Evolutionary conservation across 768 basidiomycete species (phyloP), one percentile per base, ranked within the genome.

Genomic region (Boletus eberwhitei): DNA sequence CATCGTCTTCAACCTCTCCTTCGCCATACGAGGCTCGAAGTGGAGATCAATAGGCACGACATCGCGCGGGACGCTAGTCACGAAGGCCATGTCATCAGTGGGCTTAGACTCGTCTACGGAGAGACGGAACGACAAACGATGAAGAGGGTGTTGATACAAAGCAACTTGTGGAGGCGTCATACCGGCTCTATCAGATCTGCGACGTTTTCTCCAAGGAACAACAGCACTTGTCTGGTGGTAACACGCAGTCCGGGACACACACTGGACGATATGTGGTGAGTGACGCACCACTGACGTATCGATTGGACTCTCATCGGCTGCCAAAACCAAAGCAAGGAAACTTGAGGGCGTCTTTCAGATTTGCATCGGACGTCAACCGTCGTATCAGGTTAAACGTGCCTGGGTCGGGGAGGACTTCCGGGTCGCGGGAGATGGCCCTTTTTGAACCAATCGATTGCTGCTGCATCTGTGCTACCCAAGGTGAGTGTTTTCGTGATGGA

Each of bases 221-320:
- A 38, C 13, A 19, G 13, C 0, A 66, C 69, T 62, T 57, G 73
- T 77, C 71, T 71, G n/a, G 34, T 39, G 8, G 57, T 83, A 42
- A 86, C 75, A 4, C 84, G 76, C 58, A 81, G 79, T 2, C 83
- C 84, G 0, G 83, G 84, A 55, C 84, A 87, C 3, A 85, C 75
- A 14, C 83, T 79, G 19, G 22, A 53, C 12, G 22, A 16, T 19
- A 17, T 5, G 2, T 16, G 12, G 35, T 65, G 21, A 59, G n/a
- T 13, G 8, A 29, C n/a, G 38, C 43, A 41, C 9, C 8, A 4
- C 38, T 6, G 4, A 2, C 16, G 16, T 12, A 14, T 16, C 38
- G 34, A 19, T 14, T 29, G n/a, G 5, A 29, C 1, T 9, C 53
- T 50, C 39, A 67, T 70, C 58, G 52, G 54, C 80, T 64, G 12